Conservation (phyloP, 1,139 yeast species). For the Blastobotrys proliferans region DNA sequence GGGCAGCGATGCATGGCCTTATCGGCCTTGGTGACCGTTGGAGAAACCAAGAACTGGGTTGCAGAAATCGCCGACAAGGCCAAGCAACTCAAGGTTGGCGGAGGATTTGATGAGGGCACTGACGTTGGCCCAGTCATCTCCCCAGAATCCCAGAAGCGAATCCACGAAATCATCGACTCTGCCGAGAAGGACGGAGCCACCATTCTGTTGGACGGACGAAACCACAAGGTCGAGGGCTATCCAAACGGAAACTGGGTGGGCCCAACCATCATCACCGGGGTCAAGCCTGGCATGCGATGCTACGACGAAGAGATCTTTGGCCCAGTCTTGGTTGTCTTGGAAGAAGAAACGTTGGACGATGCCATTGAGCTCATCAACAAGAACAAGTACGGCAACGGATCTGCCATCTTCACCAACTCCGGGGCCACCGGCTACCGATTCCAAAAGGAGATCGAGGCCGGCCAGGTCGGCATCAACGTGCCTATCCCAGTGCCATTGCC, state of each 20-base stretch:
- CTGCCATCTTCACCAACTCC: slow-evolving; percentile 63
- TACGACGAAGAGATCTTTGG: slow-evolving; percentile 77
- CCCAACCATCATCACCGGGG: slow-evolving; percentile 63
- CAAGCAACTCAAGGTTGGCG: slow-evolving; percentile 53
- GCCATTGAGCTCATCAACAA: slow-evolving; percentile 63
- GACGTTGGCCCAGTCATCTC: slow-evolving; percentile 74
- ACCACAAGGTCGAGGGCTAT: slow-evolving; percentile 46
- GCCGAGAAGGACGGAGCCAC: slow-evolving; percentile 55
- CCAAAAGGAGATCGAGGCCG: slow-evolving; percentile 66
- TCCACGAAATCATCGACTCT: slow-evolving; percentile 53
- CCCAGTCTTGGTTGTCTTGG: slow-evolving; percentile 64
- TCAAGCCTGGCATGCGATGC: slow-evolving; percentile 65
- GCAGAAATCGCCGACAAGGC: slow-evolving; percentile 59
- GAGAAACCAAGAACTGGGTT: slow-evolving; percentile 63
- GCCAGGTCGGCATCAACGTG: slow-evolving; percentile 76
- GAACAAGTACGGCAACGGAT: slow-evolving; percentile 73
- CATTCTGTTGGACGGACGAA: slow-evolving; percentile 62
- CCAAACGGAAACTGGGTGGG: slow-evolving; percentile 71
- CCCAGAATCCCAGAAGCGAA: slow-evolving; percentile 52
- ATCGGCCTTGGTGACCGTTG: slow-evolving; percentile 71
- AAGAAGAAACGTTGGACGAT: slow-evolving; percentile 65
- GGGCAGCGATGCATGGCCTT: slow-evolving; percentile 87
- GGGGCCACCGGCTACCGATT: slow-evolving; percentile 70
- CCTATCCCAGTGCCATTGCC: slow-evolving; percentile 86
- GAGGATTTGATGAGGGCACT: slow-evolving; percentile 58